These are phyloP conservation scores for Ceratobasidium sp. DNA, from an alignment of 1,284 basidiomycete genomes.

Conservation along the genomic window DNA sequence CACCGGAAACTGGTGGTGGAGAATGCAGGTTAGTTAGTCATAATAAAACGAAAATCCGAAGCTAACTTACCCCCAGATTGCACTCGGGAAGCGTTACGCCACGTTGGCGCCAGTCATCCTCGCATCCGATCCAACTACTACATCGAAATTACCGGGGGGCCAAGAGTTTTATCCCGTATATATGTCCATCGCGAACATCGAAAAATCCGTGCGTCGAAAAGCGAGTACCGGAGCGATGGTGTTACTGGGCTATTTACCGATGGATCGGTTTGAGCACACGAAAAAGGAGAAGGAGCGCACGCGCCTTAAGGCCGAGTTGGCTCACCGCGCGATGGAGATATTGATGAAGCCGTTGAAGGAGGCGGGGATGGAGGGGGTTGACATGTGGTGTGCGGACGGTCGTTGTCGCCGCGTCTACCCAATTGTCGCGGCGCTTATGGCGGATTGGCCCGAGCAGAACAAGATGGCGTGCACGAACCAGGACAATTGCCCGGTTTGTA, in stretches of 20 bases:
- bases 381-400: slow-evolving; percentile 31
- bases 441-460: slow-evolving; percentile 20
- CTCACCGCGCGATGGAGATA: slow-evolving; percentile 1
- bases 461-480: background rate
- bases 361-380: slow-evolving; percentile 2
- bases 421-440: background rate
- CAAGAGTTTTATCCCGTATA: no score
- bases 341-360: background rate
- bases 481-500: slow-evolving; percentile 23
- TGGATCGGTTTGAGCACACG: slow-evolving; percentile 1
- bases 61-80: background rate
- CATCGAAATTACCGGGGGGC: slow-evolving; percentile 39
- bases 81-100: background rate
- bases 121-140: slow-evolving; percentile 45
- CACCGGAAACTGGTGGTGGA: slow-evolving; percentile 27
- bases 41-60: background rate
- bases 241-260: slow-evolving; percentile 31
- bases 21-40: background rate
- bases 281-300: background rate
- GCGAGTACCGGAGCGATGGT: slow-evolving; percentile 8
- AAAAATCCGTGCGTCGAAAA: slow-evolving; percentile 21
- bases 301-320: background rate
- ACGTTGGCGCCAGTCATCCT: slow-evolving; percentile 43
- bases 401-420: slow-evolving; percentile 7
- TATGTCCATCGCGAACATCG: slow-evolving; percentile 25